Evolutionary conservation across 2,329 filamentous ascomycete genomes (phyloP).

Genomic region (Pseudogymnoascus sp.): DNA sequence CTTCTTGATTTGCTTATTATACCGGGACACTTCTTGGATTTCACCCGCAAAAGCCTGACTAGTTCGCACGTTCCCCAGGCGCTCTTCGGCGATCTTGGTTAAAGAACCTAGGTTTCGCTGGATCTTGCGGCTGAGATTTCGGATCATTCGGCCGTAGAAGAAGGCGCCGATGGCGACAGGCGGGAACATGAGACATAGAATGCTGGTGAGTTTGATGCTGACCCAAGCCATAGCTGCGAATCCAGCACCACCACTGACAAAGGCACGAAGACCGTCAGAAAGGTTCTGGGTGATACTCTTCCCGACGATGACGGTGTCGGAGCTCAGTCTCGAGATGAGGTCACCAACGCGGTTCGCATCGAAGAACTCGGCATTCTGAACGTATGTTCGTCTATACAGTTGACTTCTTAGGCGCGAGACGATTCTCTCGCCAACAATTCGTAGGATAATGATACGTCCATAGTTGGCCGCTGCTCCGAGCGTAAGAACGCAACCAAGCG

Average conservation of each 20-base stretch:
- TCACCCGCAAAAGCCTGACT: slow-evolving; percentile 95
- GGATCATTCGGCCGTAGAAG: slow-evolving; percentile 81
- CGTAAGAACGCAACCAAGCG: slow-evolving; percentile 67
- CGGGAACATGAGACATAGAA: slow-evolving; percentile 80
- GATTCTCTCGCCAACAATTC: slow-evolving; percentile 91
- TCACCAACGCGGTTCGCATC: slow-evolving; percentile 96
- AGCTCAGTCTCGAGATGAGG: slow-evolving; percentile 88
- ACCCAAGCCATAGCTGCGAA: slow-evolving; percentile 95
- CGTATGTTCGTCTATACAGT: slow-evolving; percentile 83
- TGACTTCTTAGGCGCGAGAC: slow-evolving; percentile 83
- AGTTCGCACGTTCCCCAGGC: slow-evolving; percentile 93
- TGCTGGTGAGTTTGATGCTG: slow-evolving; percentile 79
- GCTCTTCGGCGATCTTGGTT: slow-evolving; percentile 96
- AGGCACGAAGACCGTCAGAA: slow-evolving; percentile 84
- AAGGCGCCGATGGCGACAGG: slow-evolving; percentile 86
- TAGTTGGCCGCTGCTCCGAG: slow-evolving; percentile 88
- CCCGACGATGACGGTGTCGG: slow-evolving; percentile 94
- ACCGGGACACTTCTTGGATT: slow-evolving; percentile 79
- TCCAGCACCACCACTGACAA: slow-evolving; percentile 85
- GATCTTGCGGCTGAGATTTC: slow-evolving; percentile 84
- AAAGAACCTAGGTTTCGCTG: slow-evolving; percentile 88
- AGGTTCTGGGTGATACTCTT: slow-evolving; percentile 98
- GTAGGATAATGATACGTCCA: slow-evolving; percentile 82
- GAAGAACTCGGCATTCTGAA: slow-evolving; percentile 99
- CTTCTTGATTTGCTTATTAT: slow-evolving; percentile 84